Conservation (phyloP, 2,329 filamentous ascomycete species). For the Aspergillus persii region DNA sequence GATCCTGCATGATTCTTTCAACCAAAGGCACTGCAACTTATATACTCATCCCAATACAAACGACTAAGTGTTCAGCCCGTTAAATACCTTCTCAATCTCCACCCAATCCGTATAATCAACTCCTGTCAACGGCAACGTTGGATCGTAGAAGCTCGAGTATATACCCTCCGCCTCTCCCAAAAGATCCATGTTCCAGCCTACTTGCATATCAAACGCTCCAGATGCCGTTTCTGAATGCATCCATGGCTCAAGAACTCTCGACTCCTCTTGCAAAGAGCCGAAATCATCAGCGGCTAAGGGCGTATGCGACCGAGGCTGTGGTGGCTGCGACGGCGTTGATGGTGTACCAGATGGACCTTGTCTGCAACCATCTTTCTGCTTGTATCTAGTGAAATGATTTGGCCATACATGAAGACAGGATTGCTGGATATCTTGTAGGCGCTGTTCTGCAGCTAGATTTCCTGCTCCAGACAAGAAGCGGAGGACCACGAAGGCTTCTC, state of each 20-base stretch:
- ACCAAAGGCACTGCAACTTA: too few relatives aligned
- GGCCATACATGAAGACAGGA: slow-evolving; percentile 19
- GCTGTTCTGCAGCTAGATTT: slow-evolving; percentile 17
- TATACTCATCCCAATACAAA: too few relatives aligned
- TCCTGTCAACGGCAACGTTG: slow-evolving; percentile 19
- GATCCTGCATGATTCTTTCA: background rate
- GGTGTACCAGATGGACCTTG: background rate
- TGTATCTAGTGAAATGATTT: background rate
- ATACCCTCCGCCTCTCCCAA: slow-evolving; percentile 20
- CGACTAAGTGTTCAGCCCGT: background rate
- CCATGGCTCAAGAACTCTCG: slow-evolving; percentile 13
- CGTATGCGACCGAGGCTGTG: background rate
- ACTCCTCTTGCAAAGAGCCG: background rate
- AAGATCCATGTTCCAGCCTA: slow-evolving; percentile 17
- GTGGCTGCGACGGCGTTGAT: background rate
- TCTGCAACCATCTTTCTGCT: background rate
- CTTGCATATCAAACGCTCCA: slow-evolving; percentile 15
- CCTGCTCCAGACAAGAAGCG: slow-evolving; percentile 15
- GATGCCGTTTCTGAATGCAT: background rate
- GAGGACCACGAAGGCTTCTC: slow-evolving; percentile 17
- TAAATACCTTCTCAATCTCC: slow-evolving; percentile 23
- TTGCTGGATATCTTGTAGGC: slow-evolving; percentile 19
- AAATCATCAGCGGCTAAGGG: background rate
- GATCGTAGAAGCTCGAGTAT: slow-evolving; percentile 22
- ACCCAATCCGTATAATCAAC: slow-evolving; percentile 23